A percentile compares a stretch with the other conserved stretches of the same genome.
phyloP scores from a whole-genome alignment of 208 protist species.

The Balamuthia mandrillaris region DNA sequence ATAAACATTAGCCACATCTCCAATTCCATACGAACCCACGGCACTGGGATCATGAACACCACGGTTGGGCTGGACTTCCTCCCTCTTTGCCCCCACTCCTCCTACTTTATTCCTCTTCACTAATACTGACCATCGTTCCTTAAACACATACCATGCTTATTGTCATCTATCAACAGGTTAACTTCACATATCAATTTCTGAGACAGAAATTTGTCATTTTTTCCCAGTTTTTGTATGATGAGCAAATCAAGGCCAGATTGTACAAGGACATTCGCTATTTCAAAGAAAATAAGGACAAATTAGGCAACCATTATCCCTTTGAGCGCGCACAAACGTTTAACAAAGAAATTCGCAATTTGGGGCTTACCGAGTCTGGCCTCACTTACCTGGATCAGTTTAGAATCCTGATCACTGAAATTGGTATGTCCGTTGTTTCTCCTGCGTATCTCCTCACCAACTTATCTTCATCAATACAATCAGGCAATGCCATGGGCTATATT shows the following conservation, averaged over 20 bases:
- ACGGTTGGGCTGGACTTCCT: no score
- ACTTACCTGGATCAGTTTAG: slow-evolving; percentile 86
- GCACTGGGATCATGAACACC: slow-evolving; percentile 96
- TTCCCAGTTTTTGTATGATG: slow-evolving; percentile 94
- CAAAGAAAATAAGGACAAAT: slow-evolving; percentile 27
- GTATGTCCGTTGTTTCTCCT: no score
- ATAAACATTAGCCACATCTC: slow-evolving; percentile 92
- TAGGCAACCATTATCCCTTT: slow-evolving; percentile 79
- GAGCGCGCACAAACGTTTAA: slow-evolving; percentile 85
- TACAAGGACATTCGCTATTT: slow-evolving; percentile 75
- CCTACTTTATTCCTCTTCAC: no score
- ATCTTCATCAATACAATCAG: no score
- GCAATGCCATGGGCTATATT: slow-evolving; percentile 95
- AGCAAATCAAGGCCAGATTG: slow-evolving; percentile 86
- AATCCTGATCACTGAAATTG: slow-evolving; percentile 92
- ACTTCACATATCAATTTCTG: slow-evolving; percentile 94
- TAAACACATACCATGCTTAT: no score
- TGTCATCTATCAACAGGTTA: slow-evolving; percentile 59
- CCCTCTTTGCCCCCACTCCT: no score
- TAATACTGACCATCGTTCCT: no score
- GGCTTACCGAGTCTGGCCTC: slow-evolving; percentile 69
- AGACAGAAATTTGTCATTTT: slow-evolving; percentile 87
- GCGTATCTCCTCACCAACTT: no score
- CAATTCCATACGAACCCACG: slow-evolving; percentile 94
- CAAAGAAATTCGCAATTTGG: slow-evolving; percentile 87